Percentiles rank a stretch among this genome's conserved stretches.
phyloP scores from a whole-genome alignment of 2,329 filamentous ascomycete species.

The Alternaria sp. region DNA sequence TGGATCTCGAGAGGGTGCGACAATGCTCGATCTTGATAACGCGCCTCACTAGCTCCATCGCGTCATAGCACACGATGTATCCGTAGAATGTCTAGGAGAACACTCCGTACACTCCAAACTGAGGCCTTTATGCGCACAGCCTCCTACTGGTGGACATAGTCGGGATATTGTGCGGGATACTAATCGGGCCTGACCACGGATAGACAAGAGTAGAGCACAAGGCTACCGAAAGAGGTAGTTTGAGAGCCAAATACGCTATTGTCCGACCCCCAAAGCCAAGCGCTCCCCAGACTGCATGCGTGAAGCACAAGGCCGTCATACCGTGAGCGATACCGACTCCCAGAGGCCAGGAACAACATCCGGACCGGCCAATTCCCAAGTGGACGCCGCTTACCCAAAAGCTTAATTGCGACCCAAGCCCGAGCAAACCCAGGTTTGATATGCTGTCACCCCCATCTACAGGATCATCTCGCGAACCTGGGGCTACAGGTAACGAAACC shows the following conservation, averaged over 20 bases:
- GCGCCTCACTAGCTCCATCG: neutral
- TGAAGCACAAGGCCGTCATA: neutral
- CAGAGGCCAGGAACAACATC: neutral
- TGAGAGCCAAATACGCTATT: neutral
- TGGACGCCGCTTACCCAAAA: neutral
- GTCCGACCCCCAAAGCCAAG: neutral
- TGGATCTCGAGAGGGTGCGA: neutral
- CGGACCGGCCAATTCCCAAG: neutral
- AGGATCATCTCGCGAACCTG: neutral
- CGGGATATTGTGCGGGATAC: neutral
- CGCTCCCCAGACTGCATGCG: neutral
- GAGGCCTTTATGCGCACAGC: neutral
- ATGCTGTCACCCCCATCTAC: neutral
- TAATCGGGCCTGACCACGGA: neutral
- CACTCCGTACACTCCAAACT: neutral
- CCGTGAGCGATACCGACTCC: neutral
- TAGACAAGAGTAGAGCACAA: neutral
- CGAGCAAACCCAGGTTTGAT: neutral
- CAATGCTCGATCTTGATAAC: neutral
- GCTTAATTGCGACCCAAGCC: neutral
- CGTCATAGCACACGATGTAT: neutral
- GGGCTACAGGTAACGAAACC: neutral
- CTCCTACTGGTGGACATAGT: neutral
- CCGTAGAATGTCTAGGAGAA: neutral
- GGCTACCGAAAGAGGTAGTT: neutral